Percentiles rank a stretch among this genome's conserved stretches.
Conservation (phyloP, 768 basidiomycete species). For the Austroboletus eburneus region DNA sequence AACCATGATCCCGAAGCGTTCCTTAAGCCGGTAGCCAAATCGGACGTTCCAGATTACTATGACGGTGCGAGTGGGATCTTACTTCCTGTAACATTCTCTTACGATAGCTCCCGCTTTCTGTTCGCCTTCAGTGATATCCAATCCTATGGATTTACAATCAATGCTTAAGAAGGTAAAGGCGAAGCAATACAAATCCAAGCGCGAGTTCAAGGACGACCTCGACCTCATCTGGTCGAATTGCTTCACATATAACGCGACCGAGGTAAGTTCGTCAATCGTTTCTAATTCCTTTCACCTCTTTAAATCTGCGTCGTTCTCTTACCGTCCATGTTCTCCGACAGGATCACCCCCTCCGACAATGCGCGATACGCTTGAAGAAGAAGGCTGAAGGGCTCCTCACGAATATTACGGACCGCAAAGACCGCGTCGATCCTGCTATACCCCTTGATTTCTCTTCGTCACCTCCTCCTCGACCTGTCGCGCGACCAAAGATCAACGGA, state of each 20-base stretch:
- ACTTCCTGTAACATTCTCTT: constrained; percentile 1
- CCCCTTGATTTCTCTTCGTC: constrained; percentile 43
- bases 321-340: constrained; percentile 26
- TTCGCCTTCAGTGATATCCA: constrained; percentile 67
- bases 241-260: constrained; percentile 84
- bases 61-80: constrained; percentile 53
- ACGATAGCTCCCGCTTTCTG: background rate
- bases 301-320: background rate
- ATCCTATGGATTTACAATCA: constrained; percentile 94
- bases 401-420: constrained; percentile 86
- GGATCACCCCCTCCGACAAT: constrained; percentile 85
- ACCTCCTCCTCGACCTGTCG: constrained; percentile 15
- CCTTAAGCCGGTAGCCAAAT: constrained; percentile 85
- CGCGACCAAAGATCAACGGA: constrained; percentile 47
- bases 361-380: constrained; percentile 72
- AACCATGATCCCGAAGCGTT: constrained; percentile 93
- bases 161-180: constrained; percentile 92
- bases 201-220: constrained; percentile 90
- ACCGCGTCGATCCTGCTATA: constrained; percentile 68
- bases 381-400: constrained; percentile 85
- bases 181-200: constrained; percentile 89
- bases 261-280: constrained; percentile 51
- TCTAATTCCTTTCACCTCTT: background rate
- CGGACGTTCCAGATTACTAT: constrained; percentile 92
- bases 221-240: constrained; percentile 98